Conservation (phyloP, 371 early-diverging fungal species). For the Mucor circinelloides region DNA sequence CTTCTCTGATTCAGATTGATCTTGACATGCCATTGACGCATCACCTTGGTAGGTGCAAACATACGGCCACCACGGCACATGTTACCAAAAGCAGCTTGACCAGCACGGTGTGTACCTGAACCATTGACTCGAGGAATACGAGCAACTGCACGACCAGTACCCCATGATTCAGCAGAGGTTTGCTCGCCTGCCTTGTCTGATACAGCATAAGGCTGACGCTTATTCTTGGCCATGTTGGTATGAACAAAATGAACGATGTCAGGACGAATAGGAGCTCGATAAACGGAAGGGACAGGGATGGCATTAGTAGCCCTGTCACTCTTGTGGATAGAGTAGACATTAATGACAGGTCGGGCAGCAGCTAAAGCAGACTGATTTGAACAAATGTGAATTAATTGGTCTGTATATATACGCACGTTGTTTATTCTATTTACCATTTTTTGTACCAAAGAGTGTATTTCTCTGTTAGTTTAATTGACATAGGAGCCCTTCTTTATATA, state of each 20-base stretch:
- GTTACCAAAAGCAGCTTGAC: constrained; percentile 96
- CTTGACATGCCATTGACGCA: constrained; percentile 99
- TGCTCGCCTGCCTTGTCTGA: constrained; percentile 98
- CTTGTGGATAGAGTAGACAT: constrained; percentile 88
- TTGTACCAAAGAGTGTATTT: neutral
- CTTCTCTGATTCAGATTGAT: constrained; percentile 98
- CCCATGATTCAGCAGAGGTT: constrained; percentile 99
- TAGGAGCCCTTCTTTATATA: neutral
- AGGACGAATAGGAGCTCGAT: constrained; percentile 97
- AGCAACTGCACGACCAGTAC: constrained; percentile 99
- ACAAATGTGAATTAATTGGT: neutral
- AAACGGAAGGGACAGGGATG: constrained; percentile 94
- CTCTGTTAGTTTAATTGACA: neutral
- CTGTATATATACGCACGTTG: neutral
- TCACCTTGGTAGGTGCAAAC: constrained; percentile 99
- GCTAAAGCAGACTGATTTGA: constrained; percentile 3
- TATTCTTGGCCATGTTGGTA: constrained; percentile 99
- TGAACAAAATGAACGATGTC: constrained; percentile 97
- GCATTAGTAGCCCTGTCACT: constrained; percentile 76
- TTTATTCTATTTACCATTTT: neutral
- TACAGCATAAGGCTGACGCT: constrained; percentile 99
- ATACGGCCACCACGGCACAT: constrained; percentile 85
- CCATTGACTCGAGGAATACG: constrained; percentile 99
- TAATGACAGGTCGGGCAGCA: constrained; percentile 87
- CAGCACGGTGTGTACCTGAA: constrained; percentile 99